These are phyloP conservation scores for Cladophialophora exuberans DNA, from an alignment of 2,329 filamentous ascomycete genomes.

Conservation along the genomic window DNA sequence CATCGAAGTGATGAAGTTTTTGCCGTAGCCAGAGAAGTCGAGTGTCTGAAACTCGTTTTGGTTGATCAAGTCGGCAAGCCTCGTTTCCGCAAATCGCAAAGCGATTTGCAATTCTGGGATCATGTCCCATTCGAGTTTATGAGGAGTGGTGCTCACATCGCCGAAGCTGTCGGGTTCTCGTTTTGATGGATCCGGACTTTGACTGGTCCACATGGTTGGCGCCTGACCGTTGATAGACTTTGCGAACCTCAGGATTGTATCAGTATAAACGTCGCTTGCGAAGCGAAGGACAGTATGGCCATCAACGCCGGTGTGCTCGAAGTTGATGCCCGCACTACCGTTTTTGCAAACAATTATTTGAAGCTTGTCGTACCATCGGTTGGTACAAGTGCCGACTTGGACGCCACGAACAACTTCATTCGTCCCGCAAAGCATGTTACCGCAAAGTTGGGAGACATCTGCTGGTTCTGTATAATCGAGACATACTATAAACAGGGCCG, in stretches of 20 bases:
- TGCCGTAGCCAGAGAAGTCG: conserved; percentile 86
- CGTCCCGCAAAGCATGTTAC: conserved; percentile 97
- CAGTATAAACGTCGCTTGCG: conserved; percentile 93
- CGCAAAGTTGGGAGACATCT: conserved; percentile 82
- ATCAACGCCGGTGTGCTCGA: conserved; percentile 97
- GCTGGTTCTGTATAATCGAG: conserved; percentile 88
- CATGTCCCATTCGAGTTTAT: conserved; percentile 99
- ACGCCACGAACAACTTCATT: conserved; percentile 90
- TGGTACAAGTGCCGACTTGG: conserved; percentile 96
- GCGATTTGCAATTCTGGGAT: conserved; percentile 86
- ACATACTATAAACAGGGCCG: conserved; percentile 88
- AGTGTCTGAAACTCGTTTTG: conserved; percentile 95
- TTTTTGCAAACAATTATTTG: conserved; percentile 99
- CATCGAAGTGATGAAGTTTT: conserved; percentile 97
- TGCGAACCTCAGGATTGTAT: conserved; percentile 94
- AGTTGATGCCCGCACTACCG: conserved; percentile 97
- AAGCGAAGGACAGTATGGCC: conserved; percentile 96
- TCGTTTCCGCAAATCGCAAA: conserved; percentile 90
- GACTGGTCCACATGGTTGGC: conserved; percentile 87
- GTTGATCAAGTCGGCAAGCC: conserved; percentile 89
- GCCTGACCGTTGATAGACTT: conserved; percentile 93
- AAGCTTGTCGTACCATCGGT: conserved; percentile 98
- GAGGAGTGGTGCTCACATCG: conserved; percentile 88
- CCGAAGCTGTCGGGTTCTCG: conserved; percentile 89
- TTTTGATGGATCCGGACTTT: conserved; percentile 89